A percentile compares a stretch with the other conserved stretches of the same genome.
These are phyloP conservation scores for Sporothrix sp. DNA, from an alignment of 2,329 filamentous ascomycete genomes.

Conservation along the genomic window DNA sequence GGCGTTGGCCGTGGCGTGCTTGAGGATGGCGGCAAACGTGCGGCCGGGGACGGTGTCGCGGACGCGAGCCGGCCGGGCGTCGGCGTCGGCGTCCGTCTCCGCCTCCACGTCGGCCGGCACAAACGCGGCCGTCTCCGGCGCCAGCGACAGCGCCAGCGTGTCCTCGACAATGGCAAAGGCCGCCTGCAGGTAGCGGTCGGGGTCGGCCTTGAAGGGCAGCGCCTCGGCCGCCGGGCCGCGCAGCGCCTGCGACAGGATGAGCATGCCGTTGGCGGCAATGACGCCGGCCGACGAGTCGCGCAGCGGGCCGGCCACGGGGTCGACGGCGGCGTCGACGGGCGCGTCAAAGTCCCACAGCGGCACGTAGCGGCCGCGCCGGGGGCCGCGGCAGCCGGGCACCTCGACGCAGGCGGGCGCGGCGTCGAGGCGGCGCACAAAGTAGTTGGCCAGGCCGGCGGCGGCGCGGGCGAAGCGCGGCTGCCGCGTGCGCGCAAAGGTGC, in stretches of 20 bases:
- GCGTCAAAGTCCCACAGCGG: conserved; percentile 34
- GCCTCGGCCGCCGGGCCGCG: conserved; percentile 11
- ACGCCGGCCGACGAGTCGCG: conserved; percentile 30
- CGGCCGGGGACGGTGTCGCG: conserved; percentile 13
- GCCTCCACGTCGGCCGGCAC: neutral
- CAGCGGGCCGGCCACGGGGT: conserved; percentile 19
- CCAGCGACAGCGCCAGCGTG: conserved; percentile 22
- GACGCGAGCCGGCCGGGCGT: neutral
- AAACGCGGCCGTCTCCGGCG: conserved; percentile 18
- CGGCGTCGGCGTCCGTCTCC: neutral
- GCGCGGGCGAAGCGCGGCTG: conserved; percentile 34
- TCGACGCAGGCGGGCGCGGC: conserved; percentile 25
- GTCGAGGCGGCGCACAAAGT: conserved; percentile 36
- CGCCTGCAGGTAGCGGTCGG: conserved; percentile 22
- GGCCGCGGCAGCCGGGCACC: conserved; percentile 17
- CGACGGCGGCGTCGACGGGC: conserved; percentile 7
- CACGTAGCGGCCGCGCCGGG: conserved; percentile 21
- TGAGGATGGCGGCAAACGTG: conserved; percentile 23
- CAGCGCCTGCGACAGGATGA: conserved; percentile 29
- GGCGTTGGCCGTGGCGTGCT: conserved; percentile 24
- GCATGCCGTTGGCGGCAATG: conserved; percentile 34
- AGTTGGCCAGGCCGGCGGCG: conserved; percentile 37
- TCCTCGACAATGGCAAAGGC: conserved; percentile 25
- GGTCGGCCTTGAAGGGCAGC: neutral
- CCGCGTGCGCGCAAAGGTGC: conserved; percentile 39